Base-by-base conservation (phyloP, 495 filamentous ascomycete genomes). In the Zalerion maritima region DNA sequence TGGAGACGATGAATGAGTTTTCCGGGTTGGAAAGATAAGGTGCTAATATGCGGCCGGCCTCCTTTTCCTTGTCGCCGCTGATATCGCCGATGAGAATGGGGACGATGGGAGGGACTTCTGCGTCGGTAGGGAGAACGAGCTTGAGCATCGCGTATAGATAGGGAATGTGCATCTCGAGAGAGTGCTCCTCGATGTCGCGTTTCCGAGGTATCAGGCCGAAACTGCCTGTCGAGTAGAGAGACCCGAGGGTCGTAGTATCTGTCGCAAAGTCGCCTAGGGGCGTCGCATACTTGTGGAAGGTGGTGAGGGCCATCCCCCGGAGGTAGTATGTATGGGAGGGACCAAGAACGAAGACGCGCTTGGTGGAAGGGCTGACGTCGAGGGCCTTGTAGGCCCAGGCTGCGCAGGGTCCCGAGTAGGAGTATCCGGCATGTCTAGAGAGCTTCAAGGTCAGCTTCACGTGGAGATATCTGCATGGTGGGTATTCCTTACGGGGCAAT, bases 131-230 rank as follows among this genome's bases (percentile, higher is more conserved):
- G 35, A 65, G 69, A 1, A 60, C 73, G 45, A 60, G 63, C 15
- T 69, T 63, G 9, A 83, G 58, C 24, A 86, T 71, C 50, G 87
- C 85, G 67, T 89, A 82, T 39, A 96, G 74, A 45, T 89, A 96
- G 2, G 89, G 89, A 0, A 94, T 62, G 41, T 99, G 89, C 75
- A 96, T 92, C 55, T 96, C 91, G 14, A 96, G 73, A 29, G 82
- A 93, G 54, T 99, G 89, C 51, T 99, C 89, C 18, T 71, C 75
- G 36, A 86, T 76, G 41, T 99, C 89, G 6, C 71, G 58, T 3
- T 61, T 50, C 16, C 46, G 47, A 1, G 70, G 66, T 68, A 94
- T 86, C n/a, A 64, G 68, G n/a, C 73, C 66, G 48, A 94, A 92
- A 28, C 60, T 57, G 11, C 67, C 66, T 6, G 72, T 76, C 3